Evolutionary conservation across 257 asterid genomes (phyloP), one percentile per base, ranked within the genome.

Genomic region (Lithospermum erythrorhizon): DNA sequence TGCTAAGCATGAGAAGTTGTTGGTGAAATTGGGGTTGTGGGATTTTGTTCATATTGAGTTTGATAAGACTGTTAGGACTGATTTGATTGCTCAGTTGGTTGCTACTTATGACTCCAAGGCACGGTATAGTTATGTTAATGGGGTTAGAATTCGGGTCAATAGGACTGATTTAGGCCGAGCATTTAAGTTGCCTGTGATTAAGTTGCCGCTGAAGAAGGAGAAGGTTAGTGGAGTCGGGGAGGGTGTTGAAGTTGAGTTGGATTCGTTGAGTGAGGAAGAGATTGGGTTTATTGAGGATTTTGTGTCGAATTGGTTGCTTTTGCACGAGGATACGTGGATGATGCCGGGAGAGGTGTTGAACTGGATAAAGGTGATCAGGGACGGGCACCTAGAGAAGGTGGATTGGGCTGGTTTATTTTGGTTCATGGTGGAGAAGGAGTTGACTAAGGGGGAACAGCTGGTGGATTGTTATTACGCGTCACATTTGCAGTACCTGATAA

Each of bases 381-480:
- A 62, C 6, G 53, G 23, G 30, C 57, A 27, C 29, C 53, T 29
- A 17, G 61, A 62, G 63, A 23, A 51, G 2, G 45, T 59, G 16
- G 65, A 63, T 63, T 69, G 73, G 73, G 65, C 61, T 15, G 57
- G 68, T 6, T 55, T 69, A 30, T 37, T 69, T 30, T 63, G 64
- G 68, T 30, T 57, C 24, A 69, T 69, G 69, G 55, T 63, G 57
- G n/a, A 53, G 51, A 62, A 49, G 9, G 73, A 69, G 64, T n/a
- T 69, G 52, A 49, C 30, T 18, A 57, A 57, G 45, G 65, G 73
- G 47, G 24, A 49, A 2, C 41, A 35, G 21, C 45, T 63, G 16
- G 64, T 11, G 0, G 53, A 57, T 27, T 69, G 68, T 57, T 32
- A 69, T 53, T 69, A 69, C 49, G 73, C 68, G 18, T 62, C 68